phyloP scores from a whole-genome alignment of 805 yeast species.

The Wickerhamomyces queroliae region DNA sequence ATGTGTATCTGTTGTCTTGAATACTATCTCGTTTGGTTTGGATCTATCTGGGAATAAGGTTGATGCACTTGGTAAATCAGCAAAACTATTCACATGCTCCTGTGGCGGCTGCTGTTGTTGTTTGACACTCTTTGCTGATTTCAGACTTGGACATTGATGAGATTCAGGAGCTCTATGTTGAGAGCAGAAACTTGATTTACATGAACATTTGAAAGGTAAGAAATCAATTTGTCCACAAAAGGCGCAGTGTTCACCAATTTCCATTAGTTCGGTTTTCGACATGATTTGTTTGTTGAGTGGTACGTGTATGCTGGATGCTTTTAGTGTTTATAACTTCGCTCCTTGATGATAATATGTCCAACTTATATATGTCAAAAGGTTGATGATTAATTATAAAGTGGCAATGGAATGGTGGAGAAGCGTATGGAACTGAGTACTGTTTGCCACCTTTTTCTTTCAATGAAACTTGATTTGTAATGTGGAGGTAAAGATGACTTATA shows the following conservation, averaged over 20 bases:
- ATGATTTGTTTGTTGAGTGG: neutral
- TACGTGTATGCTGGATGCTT: neutral
- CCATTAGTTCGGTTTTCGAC: slow-evolving; percentile 24
- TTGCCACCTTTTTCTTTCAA: too few species aligned
- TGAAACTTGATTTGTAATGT: too few species aligned
- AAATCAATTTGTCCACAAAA: slow-evolving; percentile 25
- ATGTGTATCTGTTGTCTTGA: slow-evolving; percentile 14
- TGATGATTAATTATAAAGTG: neutral
- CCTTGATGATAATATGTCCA: neutral
- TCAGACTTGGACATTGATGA: slow-evolving; percentile 13
- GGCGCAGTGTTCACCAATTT: slow-evolving; percentile 24
- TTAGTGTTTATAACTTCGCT: neutral
- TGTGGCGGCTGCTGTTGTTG: neutral
- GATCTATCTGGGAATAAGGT: slow-evolving; percentile 21
- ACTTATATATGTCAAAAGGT: too few species aligned
- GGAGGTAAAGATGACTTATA: too few species aligned
- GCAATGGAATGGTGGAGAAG: neutral
- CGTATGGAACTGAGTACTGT: neutral
- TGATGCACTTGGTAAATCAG: slow-evolving; percentile 19
- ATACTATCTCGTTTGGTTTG: slow-evolving; percentile 9
- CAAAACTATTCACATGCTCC: slow-evolving; percentile 9
- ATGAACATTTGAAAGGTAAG: slow-evolving; percentile 23
- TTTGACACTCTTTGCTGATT: neutral
- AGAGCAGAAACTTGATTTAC: slow-evolving; percentile 16
- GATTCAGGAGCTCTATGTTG: slow-evolving; percentile 20